Evolutionary conservation across 345 rosid genomes (phyloP).

Genomic region (Eucalyptus leucophloia): DNA sequence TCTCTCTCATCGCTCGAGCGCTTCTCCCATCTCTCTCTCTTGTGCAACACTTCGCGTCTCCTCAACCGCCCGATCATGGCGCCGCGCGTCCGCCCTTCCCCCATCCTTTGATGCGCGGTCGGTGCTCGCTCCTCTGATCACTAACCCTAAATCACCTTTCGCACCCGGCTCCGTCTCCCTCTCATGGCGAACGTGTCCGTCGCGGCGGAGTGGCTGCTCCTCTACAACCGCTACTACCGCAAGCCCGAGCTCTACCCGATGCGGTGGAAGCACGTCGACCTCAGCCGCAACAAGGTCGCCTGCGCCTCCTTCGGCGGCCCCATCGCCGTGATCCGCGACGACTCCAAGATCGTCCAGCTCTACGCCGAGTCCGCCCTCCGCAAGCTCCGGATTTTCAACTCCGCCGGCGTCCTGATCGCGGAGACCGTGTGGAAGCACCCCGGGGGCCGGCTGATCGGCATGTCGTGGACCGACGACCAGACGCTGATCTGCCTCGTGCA

Average conservation of each 20-base stretch:
- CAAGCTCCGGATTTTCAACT: conserved; percentile 87
- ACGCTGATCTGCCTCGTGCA: conserved; percentile 72
- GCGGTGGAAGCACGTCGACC: conserved; percentile 87
- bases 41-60: background rate
- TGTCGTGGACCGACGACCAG: conserved; percentile 96
- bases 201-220: conserved; percentile 98
- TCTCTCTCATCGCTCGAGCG: background rate
- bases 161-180: background rate
- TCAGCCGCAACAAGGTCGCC: conserved; percentile 83
- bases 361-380: conserved; percentile 95
- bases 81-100: background rate
- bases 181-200: conserved; percentile 84
- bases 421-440: conserved; percentile 95
- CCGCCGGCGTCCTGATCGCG: conserved; percentile 65
- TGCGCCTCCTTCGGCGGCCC: conserved; percentile 95
- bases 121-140: background rate
- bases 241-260: conserved; percentile 80
- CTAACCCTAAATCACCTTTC: background rate
- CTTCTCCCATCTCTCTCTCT: background rate
- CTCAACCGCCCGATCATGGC: background rate
- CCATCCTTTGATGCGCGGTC: background rate
- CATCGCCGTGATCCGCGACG: conserved; percentile 89
- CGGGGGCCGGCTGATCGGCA: conserved; percentile 82
- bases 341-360: conserved; percentile 96
- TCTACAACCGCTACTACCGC: conserved; percentile 70